Base-by-base conservation (phyloP, 352 stramenopile species). In the Pythium volutum region DNA sequence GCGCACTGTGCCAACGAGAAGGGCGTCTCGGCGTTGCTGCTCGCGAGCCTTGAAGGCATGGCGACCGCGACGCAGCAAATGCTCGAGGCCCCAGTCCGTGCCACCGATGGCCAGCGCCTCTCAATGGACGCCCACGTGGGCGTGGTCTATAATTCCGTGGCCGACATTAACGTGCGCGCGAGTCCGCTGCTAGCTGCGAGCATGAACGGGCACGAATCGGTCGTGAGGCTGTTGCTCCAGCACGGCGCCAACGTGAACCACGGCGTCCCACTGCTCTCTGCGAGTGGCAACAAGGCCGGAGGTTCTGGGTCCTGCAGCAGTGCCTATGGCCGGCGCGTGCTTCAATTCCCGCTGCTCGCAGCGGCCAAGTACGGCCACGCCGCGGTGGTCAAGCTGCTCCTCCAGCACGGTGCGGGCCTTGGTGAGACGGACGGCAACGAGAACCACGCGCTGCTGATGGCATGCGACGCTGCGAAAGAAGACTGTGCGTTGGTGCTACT, bases 331-430 rank as follows among this genome's bases (percentile, higher is more conserved):
- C 31, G 43, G 3, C 26, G 46, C 6, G 48, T 49, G 2, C 23
- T 49, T 33, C 73, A 78, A 45, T 75, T 66, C 52, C 83, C 87
- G 10, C 78, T 98, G 18, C 83, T 98, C 67, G 81, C 98, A 5
- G 95, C 94, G 15, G 84, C 87, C 7, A 89, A 96, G 71, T 96
- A 95, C 58, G 96, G 96, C 20, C 90, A 98, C 65, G 65, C 86
- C n/a, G 77, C 79, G 14, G 83, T 96, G 46, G 81, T 96, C 20
- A 47, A 75, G n/a, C 52, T 79, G 11, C 75, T 98, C 16, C 64
- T 98, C 42, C 64, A 75, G 41, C 63, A 70, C 45, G 59, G 66
- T 4, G 79, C 79, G 2, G 69, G 79, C 31, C 70, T 67, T 10
- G 54, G 23, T 2, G 63, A 73, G 25, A 56, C 66, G 10, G 81